Base-by-base conservation (phyloP, 2,329 filamentous ascomycete species). In the Trichoderma oligosporum region DNA sequence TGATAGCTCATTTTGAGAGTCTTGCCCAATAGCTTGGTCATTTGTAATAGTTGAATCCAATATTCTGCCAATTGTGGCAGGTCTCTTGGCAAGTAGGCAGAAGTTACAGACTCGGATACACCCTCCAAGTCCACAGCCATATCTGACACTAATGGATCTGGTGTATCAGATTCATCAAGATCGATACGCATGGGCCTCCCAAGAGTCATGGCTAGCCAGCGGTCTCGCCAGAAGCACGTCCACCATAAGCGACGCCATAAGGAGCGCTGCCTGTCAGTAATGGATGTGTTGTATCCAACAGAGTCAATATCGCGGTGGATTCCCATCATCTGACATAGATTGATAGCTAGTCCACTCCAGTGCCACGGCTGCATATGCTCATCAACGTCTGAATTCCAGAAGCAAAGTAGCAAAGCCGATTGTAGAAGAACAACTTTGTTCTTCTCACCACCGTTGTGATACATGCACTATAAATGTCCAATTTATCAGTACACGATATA, bases 341-440 rank as follows among this genome's bases (percentile, higher is more conserved):
- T 55, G 18, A 55, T 55, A 12, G 52, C 52, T 29, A 16, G 29
- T 7, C 52, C 52, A 2, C 52, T 55, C 52, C 52, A 55, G 35
- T 46, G 41, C 52, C 52, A 55, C 31, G 52, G 41, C 4, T 55
- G 52, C 52, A 55, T 55, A 7, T 55, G 52, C 4, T 55, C 52
- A 3, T 55, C 52, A 12, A 38, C 35, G 5, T 55, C 52, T 1
- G 52, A 55, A 11, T 55, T 55, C 52, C 52, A 55, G 41, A 55
- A 55, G 24, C 52, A 31, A 11, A 55, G 1, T 4, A 55, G 31
- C 7, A 55, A 39, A 5, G 52, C 41, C 6, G 27, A 39, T 2
- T 55, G 52, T 8, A 55, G 22, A n/a, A 55, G 52, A 2, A 46
- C n/a, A 18, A 55, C 33, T 7, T 38, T 55, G 16, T 55, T 55